Conservation (phyloP, 2,329 filamentous ascomycete genomes). For the Lachnellula hyalina region DNA sequence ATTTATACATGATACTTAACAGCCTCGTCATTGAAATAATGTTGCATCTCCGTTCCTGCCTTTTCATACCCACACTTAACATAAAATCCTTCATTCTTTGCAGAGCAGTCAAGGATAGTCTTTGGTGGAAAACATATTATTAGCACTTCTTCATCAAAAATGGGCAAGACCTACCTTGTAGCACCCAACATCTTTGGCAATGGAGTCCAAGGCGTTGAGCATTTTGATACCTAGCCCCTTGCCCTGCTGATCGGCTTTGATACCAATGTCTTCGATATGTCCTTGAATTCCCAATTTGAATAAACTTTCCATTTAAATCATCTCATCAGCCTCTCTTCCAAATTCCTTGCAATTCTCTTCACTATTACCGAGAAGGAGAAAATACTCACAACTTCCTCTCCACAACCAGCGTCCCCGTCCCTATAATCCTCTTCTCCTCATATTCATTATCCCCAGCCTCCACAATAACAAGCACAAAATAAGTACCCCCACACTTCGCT, state of each 20-base stretch:
- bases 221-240: constrained; percentile 92
- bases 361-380: neutral
- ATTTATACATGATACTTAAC: too few relatives aligned
- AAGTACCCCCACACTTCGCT: constrained; percentile 58
- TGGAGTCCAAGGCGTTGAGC: constrained; percentile 87
- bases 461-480: constrained; percentile 81
- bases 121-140: constrained; percentile 40
- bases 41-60: constrained; percentile 92
- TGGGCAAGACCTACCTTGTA: constrained; percentile 42
- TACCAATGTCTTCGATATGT: constrained; percentile 97
- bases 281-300: constrained; percentile 78
- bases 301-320: constrained; percentile 43
- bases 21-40: constrained; percentile 60
- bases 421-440: constrained; percentile 54
- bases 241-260: constrained; percentile 90
- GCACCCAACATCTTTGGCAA: constrained; percentile 84
- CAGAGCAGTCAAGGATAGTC: constrained; percentile 93
- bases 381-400: constrained; percentile 82
- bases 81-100: constrained; percentile 96
- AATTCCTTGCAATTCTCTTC: neutral
- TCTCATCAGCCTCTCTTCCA: constrained; percentile 10
- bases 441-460: constrained; percentile 45
- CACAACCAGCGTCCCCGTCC: constrained; percentile 79
- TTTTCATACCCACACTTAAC: constrained; percentile 94
- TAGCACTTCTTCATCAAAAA: too few relatives aligned